phyloP scores from a whole-genome alignment of 2,329 filamentous ascomycete genomes.

The Byssochlamys sp. region DNA sequence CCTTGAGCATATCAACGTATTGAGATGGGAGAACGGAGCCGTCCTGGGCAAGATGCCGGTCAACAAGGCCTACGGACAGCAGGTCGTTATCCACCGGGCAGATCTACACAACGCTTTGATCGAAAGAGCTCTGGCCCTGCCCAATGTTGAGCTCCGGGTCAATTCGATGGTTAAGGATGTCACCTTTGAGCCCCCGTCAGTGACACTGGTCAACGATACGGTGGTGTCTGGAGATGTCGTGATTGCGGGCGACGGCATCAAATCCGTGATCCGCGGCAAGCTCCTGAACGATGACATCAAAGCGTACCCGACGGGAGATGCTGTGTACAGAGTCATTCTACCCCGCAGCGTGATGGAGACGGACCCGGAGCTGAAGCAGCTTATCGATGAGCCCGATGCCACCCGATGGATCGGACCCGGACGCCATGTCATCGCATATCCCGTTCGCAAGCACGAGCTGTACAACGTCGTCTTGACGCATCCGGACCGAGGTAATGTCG shows the following conservation, averaged over 20 bases:
- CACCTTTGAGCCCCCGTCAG: constrained; percentile 17
- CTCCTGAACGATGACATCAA: constrained; percentile 26
- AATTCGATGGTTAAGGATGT: constrained; percentile 21
- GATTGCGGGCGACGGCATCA: constrained; percentile 47
- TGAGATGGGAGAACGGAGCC: constrained; percentile 26
- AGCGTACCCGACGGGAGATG: constrained; percentile 52
- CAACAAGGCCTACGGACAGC: constrained; percentile 26
- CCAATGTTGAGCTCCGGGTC: constrained; percentile 21
- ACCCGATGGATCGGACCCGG: constrained; percentile 68
- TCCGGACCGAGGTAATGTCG: constrained; percentile 52
- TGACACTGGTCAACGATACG: constrained; percentile 18
- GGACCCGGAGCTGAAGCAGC: constrained; percentile 57
- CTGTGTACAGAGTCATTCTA: constrained; percentile 71
- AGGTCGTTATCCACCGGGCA: constrained; percentile 27
- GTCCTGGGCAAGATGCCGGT: constrained; percentile 24
- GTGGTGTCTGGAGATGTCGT: constrained; percentile 37
- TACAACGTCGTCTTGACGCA: constrained; percentile 58
- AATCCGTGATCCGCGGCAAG: constrained; percentile 37
- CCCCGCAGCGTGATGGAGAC: constrained; percentile 55
- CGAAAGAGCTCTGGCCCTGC: constrained; percentile 17
- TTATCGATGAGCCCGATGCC: constrained; percentile 58
- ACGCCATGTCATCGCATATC: constrained; percentile 69
- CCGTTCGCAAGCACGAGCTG: constrained; percentile 56
- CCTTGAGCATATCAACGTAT: constrained; percentile 26
- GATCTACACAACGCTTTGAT: constrained; percentile 27